phyloP scores from a whole-genome alignment of 2,329 filamentous ascomycete species.

The Trichothecium roseum region DNA sequence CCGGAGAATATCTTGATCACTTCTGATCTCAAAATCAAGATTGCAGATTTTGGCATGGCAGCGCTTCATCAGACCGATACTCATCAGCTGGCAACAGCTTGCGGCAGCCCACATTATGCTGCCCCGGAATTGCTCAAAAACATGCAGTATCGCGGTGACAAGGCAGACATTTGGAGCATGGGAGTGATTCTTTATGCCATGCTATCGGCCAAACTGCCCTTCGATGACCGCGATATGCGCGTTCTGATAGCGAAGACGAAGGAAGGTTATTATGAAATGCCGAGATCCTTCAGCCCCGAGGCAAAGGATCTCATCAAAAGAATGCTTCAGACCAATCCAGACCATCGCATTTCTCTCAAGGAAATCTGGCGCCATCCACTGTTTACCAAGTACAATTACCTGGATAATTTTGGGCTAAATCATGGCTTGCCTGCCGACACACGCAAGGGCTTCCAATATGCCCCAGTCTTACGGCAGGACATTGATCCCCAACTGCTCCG shows the following conservation, averaged over 20 bases:
- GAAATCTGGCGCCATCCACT: constrained; percentile 82
- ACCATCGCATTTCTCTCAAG: constrained; percentile 65
- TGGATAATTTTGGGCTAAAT: constrained; percentile 54
- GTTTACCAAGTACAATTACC: constrained; percentile 70
- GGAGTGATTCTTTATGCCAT: constrained; percentile 85
- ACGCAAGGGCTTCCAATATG: constrained; percentile 51
- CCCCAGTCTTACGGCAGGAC: constrained; percentile 49
- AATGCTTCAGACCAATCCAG: constrained; percentile 72
- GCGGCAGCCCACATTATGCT: constrained; percentile 93
- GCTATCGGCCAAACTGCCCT: constrained; percentile 74
- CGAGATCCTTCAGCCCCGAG: constrained; percentile 52
- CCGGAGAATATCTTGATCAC: constrained; percentile 55
- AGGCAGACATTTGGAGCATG: constrained; percentile 90
- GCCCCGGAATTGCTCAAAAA: constrained; percentile 82
- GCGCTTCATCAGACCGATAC: constrained; percentile 73
- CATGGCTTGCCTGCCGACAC: constrained; percentile 43
- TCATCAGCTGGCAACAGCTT: constrained; percentile 76
- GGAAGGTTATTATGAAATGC: constrained; percentile 50
- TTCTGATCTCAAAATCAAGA: constrained; percentile 66
- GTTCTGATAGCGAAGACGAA: constrained; percentile 52
- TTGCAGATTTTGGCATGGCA: constrained; percentile 97
- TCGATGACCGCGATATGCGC: constrained; percentile 56
- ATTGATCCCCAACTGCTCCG: constrained; percentile 75
- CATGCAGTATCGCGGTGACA: constrained; percentile 69
- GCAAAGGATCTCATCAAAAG: constrained; percentile 67